Percentiles rank a stretch among this genome's conserved stretches.
phyloP scores from a whole-genome alignment of 805 yeast genomes.

The Candida hispaniensis region DNA sequence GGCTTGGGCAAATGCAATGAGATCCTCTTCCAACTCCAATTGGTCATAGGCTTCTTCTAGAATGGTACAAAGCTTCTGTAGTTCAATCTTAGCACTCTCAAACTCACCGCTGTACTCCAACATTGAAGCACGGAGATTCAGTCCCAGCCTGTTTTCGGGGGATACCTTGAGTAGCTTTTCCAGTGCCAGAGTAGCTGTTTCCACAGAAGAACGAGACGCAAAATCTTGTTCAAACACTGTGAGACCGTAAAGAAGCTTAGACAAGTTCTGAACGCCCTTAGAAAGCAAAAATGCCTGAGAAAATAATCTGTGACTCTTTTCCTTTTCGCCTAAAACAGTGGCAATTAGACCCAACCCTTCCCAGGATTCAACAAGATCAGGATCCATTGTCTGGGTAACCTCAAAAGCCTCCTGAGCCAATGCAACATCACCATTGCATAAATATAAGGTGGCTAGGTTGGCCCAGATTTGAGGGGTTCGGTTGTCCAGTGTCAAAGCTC shows the following conservation, averaged over 20 bases:
- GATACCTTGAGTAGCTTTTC: slow-evolving; percentile 43
- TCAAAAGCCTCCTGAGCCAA: slow-evolving; percentile 64
- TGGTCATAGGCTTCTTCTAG: slow-evolving; percentile 50
- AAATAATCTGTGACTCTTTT: slow-evolving; percentile 47
- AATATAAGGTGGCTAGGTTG: slow-evolving; percentile 67
- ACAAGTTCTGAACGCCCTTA: slow-evolving; percentile 56
- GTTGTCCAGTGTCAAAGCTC: slow-evolving; percentile 61
- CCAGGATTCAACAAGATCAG: slow-evolving; percentile 71
- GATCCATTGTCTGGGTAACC: slow-evolving; percentile 72
- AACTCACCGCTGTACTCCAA: slow-evolving; percentile 61
- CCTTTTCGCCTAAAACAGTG: slow-evolving; percentile 25
- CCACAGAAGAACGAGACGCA: slow-evolving; percentile 16
- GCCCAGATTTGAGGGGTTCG: slow-evolving; percentile 66
- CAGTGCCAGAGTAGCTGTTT: slow-evolving; percentile 32
- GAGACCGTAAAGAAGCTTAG: slow-evolving; percentile 64
- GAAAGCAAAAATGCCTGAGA: slow-evolving; percentile 74
- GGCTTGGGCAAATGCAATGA: slow-evolving; percentile 45
- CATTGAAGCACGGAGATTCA: slow-evolving; percentile 26
- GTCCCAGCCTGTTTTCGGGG: slow-evolving; percentile 26
- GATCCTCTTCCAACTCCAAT: slow-evolving; percentile 37
- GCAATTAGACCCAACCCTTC: slow-evolving; percentile 64
- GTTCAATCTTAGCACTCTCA: slow-evolving; percentile 41
- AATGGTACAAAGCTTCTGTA: slow-evolving; percentile 36
- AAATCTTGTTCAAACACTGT: slow-evolving; percentile 33
- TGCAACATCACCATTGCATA: slow-evolving; percentile 54